phyloP scores from a whole-genome alignment of 1,284 basidiomycete species.

The Malassezia dermatis region DNA sequence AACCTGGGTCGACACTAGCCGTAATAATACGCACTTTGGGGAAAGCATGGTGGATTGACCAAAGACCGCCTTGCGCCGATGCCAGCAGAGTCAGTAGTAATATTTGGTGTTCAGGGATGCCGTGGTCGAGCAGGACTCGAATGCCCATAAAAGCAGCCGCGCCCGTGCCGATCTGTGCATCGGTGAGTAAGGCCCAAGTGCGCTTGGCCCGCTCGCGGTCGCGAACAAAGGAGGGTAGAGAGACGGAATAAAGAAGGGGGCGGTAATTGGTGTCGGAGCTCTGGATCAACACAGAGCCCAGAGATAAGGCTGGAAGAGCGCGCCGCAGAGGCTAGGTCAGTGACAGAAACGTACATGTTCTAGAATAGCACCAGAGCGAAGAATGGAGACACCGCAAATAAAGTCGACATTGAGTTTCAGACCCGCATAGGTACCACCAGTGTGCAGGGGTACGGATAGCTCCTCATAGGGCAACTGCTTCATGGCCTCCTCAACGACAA shows the following conservation, averaged over 20 bases:
- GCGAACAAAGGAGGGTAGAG: conserved; percentile 57
- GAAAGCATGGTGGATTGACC: conserved; percentile 68
- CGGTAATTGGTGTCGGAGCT: conserved; percentile 74
- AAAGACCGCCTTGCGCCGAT: conserved; percentile 65
- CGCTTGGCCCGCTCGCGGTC: conserved; percentile 51
- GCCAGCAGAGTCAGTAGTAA: conserved; percentile 67
- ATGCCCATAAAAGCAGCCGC: conserved; percentile 94
- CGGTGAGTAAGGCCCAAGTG: conserved; percentile 78
- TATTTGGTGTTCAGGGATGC: conserved; percentile 64
- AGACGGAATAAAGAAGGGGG: conserved; percentile 70
- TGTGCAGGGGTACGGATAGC: conserved; percentile 55
- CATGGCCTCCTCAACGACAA: conserved; percentile 74
- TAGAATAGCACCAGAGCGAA: conserved; percentile 10
- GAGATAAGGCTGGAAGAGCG: conserved; percentile 72
- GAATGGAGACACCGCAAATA: conserved; percentile 7
- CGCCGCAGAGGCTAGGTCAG: conserved; percentile 62
- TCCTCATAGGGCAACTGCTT: conserved; percentile 64
- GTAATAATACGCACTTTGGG: conserved; percentile 52
- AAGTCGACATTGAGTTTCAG: conserved; percentile 57
- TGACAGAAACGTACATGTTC: conserved; percentile 66
- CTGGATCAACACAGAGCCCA: conserved; percentile 80
- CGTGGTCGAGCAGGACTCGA: conserved; percentile 86
- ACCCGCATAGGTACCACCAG: conserved; percentile 60
- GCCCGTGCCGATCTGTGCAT: conserved; percentile 90
- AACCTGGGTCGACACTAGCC: conserved; percentile 37